Base-by-base conservation (phyloP, 495 filamentous ascomycete genomes). In the Hypoxylon fragiforme region DNA sequence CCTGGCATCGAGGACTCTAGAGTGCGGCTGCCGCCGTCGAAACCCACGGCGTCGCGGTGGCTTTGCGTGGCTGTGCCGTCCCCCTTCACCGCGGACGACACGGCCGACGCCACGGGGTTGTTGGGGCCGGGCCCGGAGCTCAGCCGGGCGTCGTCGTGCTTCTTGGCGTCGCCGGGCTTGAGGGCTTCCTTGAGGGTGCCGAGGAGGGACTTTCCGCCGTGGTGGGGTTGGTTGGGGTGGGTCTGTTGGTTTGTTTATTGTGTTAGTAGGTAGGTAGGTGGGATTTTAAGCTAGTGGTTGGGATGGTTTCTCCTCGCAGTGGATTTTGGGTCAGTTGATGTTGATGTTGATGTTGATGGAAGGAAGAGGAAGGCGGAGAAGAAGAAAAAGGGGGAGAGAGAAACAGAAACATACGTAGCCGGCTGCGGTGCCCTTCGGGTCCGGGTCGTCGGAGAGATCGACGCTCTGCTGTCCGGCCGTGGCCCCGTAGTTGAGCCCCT, bases 351-450 rank as follows among this genome's bases (percentile, higher is more conserved):
- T 42, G 2, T 13, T 32, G 12, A 5, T 3, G 22, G n/a, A 22
- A 7, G 12, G 2, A 0, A 18, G 4, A 32, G 9, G 3, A 4
- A 34, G n/a, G n/a, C n/a, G n/a, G n/a, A n/a, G n/a, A n/a, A n/a
- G n/a, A n/a, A n/a, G n/a, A n/a, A n/a, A n/a, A n/a, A n/a, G n/a
- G n/a, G n/a, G n/a, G n/a, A n/a, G n/a, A n/a, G 21, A n/a, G 12
- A 36, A 12, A 21, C 12, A 46, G 14, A 16, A n/a, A 51, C 51
- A 3, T 47, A 61, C 57, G 34, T 61, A 61, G 55, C 57, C 53
- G 32, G 58, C 58, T 2, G 58, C 58, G 2, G 58, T 57, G 1
- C 52, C 53, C 26, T 57, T 62, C 3, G 53, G 58, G 15, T 62
- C 58, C 19, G 53, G 58, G 20, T 62, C 58, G 34, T 61, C 57